Evolutionary conservation across 352 stramenopile genomes (phyloP).

Genomic region (Phytophthora hibernalis): DNA sequence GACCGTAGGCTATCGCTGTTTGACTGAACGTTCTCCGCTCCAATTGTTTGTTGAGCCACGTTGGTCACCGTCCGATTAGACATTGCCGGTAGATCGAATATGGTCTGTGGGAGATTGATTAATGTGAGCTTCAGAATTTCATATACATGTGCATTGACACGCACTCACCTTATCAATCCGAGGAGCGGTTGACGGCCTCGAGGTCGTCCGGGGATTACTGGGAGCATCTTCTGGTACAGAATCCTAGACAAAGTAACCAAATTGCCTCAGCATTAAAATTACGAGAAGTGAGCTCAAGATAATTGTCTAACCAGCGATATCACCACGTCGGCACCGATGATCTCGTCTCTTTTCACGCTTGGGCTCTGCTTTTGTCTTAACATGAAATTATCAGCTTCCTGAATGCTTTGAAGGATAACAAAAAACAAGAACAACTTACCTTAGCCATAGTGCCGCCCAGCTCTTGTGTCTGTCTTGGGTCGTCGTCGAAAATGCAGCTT

Average conservation of each 20-base stretch:
- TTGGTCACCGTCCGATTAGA: conserved; percentile 29
- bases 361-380: background rate
- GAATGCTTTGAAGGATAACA: background rate
- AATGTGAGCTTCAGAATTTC: background rate
- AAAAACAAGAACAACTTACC: background rate
- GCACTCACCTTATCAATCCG: conserved; percentile 14
- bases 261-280: too few species aligned
- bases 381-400: background rate
- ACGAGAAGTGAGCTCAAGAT: too few species aligned
- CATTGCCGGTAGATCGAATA: conserved; percentile 40
- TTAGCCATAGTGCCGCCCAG: conserved; percentile 2
- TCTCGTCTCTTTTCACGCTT: conserved; percentile 22
- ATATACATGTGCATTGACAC: too few species aligned
- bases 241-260: background rate
- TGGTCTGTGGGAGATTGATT: conserved; percentile 22
- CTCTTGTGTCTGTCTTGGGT: background rate
- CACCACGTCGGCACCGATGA: conserved; percentile 24
- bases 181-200: background rate
- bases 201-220: background rate
- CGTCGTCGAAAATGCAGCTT: conserved; percentile 3
- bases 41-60: conserved; percentile 42
- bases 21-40: conserved; percentile 23
- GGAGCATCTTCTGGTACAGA: conserved; percentile 8
- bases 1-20: conserved; percentile 11
- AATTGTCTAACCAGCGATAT: conserved; percentile 22